A percentile compares a stretch with the other conserved stretches of the same genome.
Conservation (phyloP, 768 basidiomycete genomes). For the Russula sp. region DNA sequence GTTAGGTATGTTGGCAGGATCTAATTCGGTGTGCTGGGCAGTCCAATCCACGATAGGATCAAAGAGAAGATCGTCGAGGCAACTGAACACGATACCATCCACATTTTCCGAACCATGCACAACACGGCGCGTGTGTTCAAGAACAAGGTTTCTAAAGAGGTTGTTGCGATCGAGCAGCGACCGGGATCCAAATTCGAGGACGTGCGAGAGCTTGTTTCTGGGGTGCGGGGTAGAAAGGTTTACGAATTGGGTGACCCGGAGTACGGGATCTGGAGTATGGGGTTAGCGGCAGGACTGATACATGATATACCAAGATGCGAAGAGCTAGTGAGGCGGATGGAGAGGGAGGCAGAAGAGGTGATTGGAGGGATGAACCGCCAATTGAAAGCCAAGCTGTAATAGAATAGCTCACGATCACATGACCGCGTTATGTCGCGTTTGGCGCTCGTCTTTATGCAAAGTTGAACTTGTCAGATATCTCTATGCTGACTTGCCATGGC, state of each 20-base stretch:
- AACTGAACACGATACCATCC: conserved; percentile 77
- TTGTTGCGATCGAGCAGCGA: conserved; percentile 76
- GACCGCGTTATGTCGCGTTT: conserved; percentile 20
- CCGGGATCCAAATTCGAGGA: conserved; percentile 89
- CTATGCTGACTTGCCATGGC: not conserved
- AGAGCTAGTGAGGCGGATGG: conserved; percentile 63
- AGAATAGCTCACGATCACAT: conserved; percentile 19
- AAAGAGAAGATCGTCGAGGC: conserved; percentile 86
- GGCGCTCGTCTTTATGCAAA: not conserved
- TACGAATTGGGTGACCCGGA: conserved; percentile 85
- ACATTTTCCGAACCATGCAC: conserved; percentile 84
- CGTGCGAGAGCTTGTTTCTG: conserved; percentile 71
- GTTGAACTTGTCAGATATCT: conserved; percentile 20
- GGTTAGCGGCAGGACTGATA: conserved; percentile 66
- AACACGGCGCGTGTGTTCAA: conserved; percentile 86
- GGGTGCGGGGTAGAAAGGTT: conserved; percentile 64
- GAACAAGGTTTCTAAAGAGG: conserved; percentile 79
- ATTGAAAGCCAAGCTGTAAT: conserved; percentile 34
- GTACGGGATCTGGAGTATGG: conserved; percentile 81
- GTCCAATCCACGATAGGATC: conserved; percentile 85
- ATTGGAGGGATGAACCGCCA: conserved; percentile 41
- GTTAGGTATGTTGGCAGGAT: not conserved
- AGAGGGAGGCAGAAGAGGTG: conserved; percentile 69
- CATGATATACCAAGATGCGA: conserved; percentile 82
- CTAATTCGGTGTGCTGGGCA: conserved; percentile 33